These are phyloP conservation scores for Botrytis pseudocinerea DNA, from an alignment of 2,329 filamentous ascomycete species.

Conservation along the genomic window DNA sequence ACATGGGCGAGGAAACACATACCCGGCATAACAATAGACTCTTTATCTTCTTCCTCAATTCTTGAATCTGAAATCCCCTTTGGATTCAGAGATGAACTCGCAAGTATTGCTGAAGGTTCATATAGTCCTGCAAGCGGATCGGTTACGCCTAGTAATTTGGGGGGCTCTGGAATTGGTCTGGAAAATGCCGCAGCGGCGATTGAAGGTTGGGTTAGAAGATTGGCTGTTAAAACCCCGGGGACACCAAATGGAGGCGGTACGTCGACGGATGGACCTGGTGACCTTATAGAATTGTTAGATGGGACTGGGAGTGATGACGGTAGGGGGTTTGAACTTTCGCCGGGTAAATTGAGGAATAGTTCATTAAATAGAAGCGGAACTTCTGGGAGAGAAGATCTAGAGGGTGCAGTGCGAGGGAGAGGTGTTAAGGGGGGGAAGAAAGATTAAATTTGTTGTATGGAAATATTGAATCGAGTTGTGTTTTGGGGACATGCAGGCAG, in stretches of 20 bases:
- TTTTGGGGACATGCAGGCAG: background rate
- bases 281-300: slow-evolving; percentile 73
- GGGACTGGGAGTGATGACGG: slow-evolving; percentile 58
- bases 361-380: slow-evolving; percentile 23
- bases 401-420: slow-evolving; percentile 27
- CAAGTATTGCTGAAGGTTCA: slow-evolving; percentile 49
- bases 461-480: background rate
- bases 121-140: slow-evolving; percentile 33
- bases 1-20: slow-evolving; percentile 81
- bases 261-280: slow-evolving; percentile 51
- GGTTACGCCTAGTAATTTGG: slow-evolving; percentile 50
- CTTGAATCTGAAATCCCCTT: slow-evolving; percentile 61
- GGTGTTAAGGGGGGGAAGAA: slow-evolving; percentile 10
- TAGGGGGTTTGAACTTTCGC: slow-evolving; percentile 38
- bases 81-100: slow-evolving; percentile 47
- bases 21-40: slow-evolving; percentile 72
- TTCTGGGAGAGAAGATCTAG: slow-evolving; percentile 33
- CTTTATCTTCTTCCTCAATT: slow-evolving; percentile 64
- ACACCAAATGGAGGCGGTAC: slow-evolving; percentile 41
- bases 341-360: slow-evolving; percentile 28
- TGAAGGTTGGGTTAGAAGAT: slow-evolving; percentile 86
- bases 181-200: slow-evolving; percentile 85
- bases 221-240: slow-evolving; percentile 64
- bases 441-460: background rate
- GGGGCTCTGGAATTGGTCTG: slow-evolving; percentile 50